These are phyloP conservation scores for Aspergillus niger DNA, from an alignment of 2,329 filamentous ascomycete species.

Conservation along the genomic window DNA sequence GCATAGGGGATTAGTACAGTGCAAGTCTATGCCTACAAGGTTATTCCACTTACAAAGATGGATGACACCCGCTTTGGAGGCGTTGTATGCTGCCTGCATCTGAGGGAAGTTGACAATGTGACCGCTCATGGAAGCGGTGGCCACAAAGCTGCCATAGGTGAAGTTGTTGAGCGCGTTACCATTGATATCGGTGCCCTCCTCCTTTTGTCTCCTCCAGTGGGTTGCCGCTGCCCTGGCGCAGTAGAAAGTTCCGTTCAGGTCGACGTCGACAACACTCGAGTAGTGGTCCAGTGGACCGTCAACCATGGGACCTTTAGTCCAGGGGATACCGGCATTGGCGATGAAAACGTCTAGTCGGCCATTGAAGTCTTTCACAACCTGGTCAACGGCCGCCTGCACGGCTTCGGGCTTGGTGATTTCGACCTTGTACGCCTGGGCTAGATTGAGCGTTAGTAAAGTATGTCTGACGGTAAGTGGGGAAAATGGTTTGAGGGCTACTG, in stretches of 20 bases:
- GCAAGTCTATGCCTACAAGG: constrained; percentile 40
- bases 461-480: background rate
- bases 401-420: constrained; percentile 47
- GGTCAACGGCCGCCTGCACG: constrained; percentile 45
- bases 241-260: constrained; percentile 77
- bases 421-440: constrained; percentile 54
- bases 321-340: constrained; percentile 75
- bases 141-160: constrained; percentile 70
- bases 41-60: constrained; percentile 45
- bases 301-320: constrained; percentile 68
- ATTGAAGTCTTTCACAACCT: constrained; percentile 64
- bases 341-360: constrained; percentile 76
- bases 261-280: constrained; percentile 67
- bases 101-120: constrained; percentile 79
- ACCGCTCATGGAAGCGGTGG: constrained; percentile 76
- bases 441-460: constrained; percentile 10
- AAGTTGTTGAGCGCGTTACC: constrained; percentile 64
- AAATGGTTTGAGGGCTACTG: constrained; percentile 4
- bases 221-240: constrained; percentile 69
- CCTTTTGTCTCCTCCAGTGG: constrained; percentile 71
- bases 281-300: constrained; percentile 67
- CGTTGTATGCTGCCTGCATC: constrained; percentile 72
- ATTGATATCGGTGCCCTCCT: constrained; percentile 64
- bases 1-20: constrained; percentile 14
- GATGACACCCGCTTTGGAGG: constrained; percentile 65